These are phyloP conservation scores for Populus tomentosa DNA, from an alignment of 441 rosid species.

Conservation along the genomic window DNA sequence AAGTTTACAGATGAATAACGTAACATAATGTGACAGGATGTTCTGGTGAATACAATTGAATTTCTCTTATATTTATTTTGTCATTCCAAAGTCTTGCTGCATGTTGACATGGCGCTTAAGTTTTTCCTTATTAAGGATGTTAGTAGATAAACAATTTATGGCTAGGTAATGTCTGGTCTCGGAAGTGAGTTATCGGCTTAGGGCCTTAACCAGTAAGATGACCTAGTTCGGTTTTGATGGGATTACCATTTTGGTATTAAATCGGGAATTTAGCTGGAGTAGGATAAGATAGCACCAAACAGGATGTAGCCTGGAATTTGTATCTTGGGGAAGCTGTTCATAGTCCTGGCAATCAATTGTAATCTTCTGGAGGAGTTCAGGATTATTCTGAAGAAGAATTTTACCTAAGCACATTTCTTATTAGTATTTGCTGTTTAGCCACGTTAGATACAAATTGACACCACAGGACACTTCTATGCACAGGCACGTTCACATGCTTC, in stretches of 20 bases:
- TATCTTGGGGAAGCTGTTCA: not conserved
- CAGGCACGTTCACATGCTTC: not conserved
- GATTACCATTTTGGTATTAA: not conserved
- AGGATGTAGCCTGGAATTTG: not conserved
- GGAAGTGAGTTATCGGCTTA: not conserved
- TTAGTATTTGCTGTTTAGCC: not conserved
- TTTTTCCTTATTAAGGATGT: not conserved
- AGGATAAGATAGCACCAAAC: not conserved
- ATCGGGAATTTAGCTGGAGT: not conserved
- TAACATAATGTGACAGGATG: not conserved
- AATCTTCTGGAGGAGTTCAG: not conserved
- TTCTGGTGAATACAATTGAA: not conserved
- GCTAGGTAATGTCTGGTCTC: not conserved
- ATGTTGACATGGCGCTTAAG: not conserved
- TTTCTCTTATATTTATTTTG: not conserved
- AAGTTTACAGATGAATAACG: not conserved
- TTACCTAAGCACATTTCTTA: not conserved
- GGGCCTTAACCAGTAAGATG: not conserved
- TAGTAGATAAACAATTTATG: not conserved
- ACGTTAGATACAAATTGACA: not conserved
- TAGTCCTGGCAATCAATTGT: not conserved
- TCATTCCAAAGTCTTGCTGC: not conserved
- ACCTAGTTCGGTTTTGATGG: not conserved
- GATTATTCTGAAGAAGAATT: constrained; percentile 1
- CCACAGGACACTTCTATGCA: not conserved